Percentiles rank a stretch among this genome's conserved stretches.
Conservation (phyloP, 495 filamentous ascomycete species). For the Antarctomyces pellizariae region DNA sequence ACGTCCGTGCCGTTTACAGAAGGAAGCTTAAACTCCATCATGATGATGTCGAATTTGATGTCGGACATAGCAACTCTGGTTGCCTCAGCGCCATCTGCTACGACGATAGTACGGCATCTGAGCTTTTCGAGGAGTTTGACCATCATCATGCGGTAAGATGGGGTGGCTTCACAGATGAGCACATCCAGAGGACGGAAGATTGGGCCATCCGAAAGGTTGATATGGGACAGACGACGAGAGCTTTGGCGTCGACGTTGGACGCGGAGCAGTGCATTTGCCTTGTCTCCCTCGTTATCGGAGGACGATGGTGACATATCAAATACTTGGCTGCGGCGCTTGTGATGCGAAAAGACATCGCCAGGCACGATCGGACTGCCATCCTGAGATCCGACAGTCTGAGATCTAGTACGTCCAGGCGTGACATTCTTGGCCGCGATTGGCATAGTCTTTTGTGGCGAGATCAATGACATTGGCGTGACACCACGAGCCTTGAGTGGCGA, state of each 20-base stretch:
- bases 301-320: slow-evolving; percentile 95
- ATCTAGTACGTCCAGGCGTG: slow-evolving; percentile 40
- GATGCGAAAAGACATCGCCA: slow-evolving; percentile 54
- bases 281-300: slow-evolving; percentile 86
- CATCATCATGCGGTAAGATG: slow-evolving; percentile 93
- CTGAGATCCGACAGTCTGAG: slow-evolving; percentile 83
- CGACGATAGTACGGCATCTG: slow-evolving; percentile 82
- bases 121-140: slow-evolving; percentile 89
- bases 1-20: slow-evolving; percentile 88
- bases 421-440: slow-evolving; percentile 22
- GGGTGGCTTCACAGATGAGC: slow-evolving; percentile 92
- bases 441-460: slow-evolving; percentile 28
- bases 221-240: slow-evolving; percentile 74
- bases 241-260: slow-evolving; percentile 83
- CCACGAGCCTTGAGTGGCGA: slow-evolving; percentile 59
- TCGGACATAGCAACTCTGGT: slow-evolving; percentile 81
- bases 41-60: slow-evolving; percentile 90
- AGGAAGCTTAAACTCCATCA: slow-evolving; percentile 89
- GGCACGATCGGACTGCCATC: slow-evolving; percentile 46
- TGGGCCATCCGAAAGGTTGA: slow-evolving; percentile 60
- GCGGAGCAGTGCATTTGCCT: slow-evolving; percentile 75
- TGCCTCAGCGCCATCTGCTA: slow-evolving; percentile 69
- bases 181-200: slow-evolving; percentile 80
- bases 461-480: slow-evolving; percentile 22
- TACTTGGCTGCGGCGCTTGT: slow-evolving; percentile 81